Base-by-base conservation (phyloP, 768 basidiomycete species). In the Leccinum truebloodii region DNA sequence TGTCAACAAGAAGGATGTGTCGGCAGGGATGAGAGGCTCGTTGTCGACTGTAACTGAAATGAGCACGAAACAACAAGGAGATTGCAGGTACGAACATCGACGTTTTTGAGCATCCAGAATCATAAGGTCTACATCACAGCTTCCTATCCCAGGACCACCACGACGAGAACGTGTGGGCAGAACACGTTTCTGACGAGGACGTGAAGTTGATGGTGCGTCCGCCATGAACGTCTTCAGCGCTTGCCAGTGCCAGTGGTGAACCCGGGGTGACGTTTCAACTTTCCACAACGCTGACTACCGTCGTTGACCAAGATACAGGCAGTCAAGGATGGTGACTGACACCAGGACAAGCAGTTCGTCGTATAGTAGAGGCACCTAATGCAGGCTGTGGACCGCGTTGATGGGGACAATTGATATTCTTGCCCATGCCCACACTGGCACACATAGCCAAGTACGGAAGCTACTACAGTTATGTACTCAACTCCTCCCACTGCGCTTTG, bases 31-130 rank as follows among this genome's bases (percentile, higher is more conserved):
- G 56, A 90, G 78, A 1, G 86, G 85, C 59, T 89, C 85, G 62
- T 83, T 86, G 70, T 90, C 91, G 58, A 81, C 90, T 93, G 68
- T 28, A 24, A 28, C 44, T 52, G 61, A 54, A 57, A 60, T 69
- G 67, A 74, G 68, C 44, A 56, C 55, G 59, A 55, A 61, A 46
- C 52, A 57, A 66, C 24, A 34, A 54, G 51, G 58, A 55, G 57
- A 58, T 20, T 16, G 46, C 58, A 57, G 52, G 55, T 39, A 82
- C 87, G 69, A 72, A 94, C 94, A 77, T 80, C 86, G 87, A 74
- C 85, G 84, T 76, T 86, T 85, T 67, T 89, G 82, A 63, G 87
- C 89, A 66, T 94, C 92, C 63, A 94, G 74, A 72, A 95, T 90
- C 85, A 92, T 87, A 57, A 86, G 67, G 78, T 95, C 94, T 18